Conservation (phyloP, 768 basidiomycete species). For the Phylloporus arenicola region DNA sequence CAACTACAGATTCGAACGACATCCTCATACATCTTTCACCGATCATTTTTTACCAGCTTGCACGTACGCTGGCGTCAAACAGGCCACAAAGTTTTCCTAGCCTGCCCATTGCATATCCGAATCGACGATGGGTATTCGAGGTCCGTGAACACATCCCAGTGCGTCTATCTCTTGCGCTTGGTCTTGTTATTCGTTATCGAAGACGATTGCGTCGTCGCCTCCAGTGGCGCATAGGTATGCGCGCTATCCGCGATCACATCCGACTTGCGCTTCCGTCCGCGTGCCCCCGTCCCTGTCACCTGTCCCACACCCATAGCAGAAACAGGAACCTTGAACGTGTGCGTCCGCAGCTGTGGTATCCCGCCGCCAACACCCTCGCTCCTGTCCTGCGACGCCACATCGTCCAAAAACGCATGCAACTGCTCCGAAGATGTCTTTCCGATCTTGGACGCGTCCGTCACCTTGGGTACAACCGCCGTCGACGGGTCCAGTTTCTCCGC, state of each 20-base stretch:
- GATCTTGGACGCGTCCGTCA: constrained; percentile 25
- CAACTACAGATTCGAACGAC: neutral
- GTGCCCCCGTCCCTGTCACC: neutral
- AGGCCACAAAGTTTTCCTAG: neutral
- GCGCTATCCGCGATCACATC: constrained; percentile 22
- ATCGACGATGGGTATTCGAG: neutral
- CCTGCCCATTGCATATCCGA: neutral
- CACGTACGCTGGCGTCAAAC: neutral
- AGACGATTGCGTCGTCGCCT: neutral
- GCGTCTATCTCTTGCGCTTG: constrained; percentile 28
- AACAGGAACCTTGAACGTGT: constrained; percentile 4
- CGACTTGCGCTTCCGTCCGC: constrained; percentile 39
- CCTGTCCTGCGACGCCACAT: constrained; percentile 34
- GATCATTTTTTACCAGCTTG: neutral
- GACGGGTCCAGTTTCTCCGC: constrained; percentile 31
- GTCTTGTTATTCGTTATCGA: constrained; percentile 15
- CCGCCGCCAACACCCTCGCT: neutral
- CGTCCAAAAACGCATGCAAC: constrained; percentile 41
- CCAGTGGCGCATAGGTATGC: neutral
- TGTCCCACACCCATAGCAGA: neutral
- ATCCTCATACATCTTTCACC: neutral
- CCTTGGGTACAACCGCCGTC: constrained; percentile 18
- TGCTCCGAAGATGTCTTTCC: constrained; percentile 32
- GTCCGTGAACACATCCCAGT: neutral
- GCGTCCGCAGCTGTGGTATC: neutral